Base-by-base conservation (phyloP, 2,329 filamentous ascomycete genomes). In the Cryphonectria parasitica region DNA sequence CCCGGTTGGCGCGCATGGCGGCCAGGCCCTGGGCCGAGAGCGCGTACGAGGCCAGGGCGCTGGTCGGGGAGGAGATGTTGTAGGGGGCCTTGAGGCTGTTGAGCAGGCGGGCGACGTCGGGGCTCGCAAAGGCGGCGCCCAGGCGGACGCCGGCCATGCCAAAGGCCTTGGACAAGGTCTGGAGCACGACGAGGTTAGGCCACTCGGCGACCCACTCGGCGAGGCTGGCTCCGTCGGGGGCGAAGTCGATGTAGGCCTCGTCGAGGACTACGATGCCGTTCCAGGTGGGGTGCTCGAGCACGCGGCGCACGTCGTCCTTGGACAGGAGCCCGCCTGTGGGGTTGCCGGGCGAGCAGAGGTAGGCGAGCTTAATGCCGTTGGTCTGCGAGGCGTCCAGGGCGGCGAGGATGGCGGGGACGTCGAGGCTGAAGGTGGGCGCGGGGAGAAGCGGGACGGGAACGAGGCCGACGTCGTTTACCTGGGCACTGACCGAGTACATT, bases 121-220 rank as follows among this genome's bases (percentile, higher is more conserved):
- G 86, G 13, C 90, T 88, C 6, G 93, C 88, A 79, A 98, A 99
- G 0, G 93, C 94, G 10, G 90, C 92, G 63, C 96, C 96, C 0
- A 99, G 86, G 22, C 96, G 88, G 78, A 99, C 97, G 66, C 95
- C 96, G 4, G 96, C 96, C 77, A 99, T 88, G 39, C 96, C 96
- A 78, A 99, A 99, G 0, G 94, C 96, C 81, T 99, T 99, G 77
- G 93, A 97, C n/a, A 98, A 87, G 0, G 96, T 99, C 85, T 99
- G 96, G 93, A 98, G 94, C 70, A 99, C 95, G 25, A 98, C 94
- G 36, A 99, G 86, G 80, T 99, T 99, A 66, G 95, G 95, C 89
- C 93, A 97, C 77, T 97, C 94, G 49, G 88, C 86, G 0, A 97
- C 95, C 91, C 93, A 97, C 81, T 97, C 93, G 36, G 96, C 95